phyloP scores from a whole-genome alignment of 768 basidiomycete species.

The Tulasnella calospora region DNA sequence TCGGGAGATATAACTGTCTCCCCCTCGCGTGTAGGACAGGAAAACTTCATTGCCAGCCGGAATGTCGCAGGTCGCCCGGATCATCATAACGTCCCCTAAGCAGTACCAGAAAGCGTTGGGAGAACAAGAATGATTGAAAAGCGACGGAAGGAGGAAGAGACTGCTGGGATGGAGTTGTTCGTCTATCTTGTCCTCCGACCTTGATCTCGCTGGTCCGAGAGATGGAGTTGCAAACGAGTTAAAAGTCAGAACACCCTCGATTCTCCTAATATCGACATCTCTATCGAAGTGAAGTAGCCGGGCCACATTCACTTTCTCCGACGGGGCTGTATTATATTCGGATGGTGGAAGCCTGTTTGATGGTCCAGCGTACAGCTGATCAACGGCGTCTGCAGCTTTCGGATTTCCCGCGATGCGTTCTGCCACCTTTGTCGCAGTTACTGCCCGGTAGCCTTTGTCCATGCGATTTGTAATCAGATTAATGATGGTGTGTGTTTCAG shows the following conservation, averaged over 20 bases:
- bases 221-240: constrained; percentile 30
- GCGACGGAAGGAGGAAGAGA: constrained; percentile 35
- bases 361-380: constrained; percentile 18
- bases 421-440: neutral
- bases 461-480: neutral
- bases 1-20: neutral
- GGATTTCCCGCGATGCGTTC: neutral
- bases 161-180: constrained; percentile 23
- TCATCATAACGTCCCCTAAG: constrained; percentile 36
- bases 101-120: constrained; percentile 31
- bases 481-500: neutral
- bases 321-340: neutral
- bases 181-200: neutral
- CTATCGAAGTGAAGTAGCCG: neutral
- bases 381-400: neutral
- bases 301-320: too few species aligned
- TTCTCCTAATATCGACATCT: constrained; percentile 31
- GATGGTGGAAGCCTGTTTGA: neutral
- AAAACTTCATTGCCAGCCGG: constrained; percentile 33
- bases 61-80: constrained; percentile 34
- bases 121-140: constrained; percentile 39
- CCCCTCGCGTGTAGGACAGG: constrained; percentile 26
- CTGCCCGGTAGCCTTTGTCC: neutral
- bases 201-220: neutral
- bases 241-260: constrained; percentile 31